Base-by-base conservation (phyloP, 2,329 filamentous ascomycete genomes). In the Graphilbum sp. region DNA sequence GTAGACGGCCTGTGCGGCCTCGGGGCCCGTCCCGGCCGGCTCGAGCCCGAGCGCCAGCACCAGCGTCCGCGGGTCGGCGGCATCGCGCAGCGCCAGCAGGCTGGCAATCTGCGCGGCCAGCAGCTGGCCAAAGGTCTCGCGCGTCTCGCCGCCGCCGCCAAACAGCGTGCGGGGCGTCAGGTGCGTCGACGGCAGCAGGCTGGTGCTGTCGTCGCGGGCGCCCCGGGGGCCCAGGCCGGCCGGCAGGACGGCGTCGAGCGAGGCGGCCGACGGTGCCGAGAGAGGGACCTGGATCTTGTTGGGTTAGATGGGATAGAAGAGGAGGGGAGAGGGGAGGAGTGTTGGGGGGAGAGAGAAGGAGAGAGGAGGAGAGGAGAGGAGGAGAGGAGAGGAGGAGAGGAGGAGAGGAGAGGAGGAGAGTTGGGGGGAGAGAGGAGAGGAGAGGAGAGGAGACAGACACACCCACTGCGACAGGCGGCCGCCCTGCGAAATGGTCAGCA, bases 391-490 rank as follows among this genome's bases (percentile, higher is more conserved):
- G 18, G 17, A 32, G n/a, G n/a, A n/a, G n/a, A n/a, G n/a, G 15
- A 32, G 31, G 27, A 6, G 5, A 56, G 41, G 16, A 18, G 5
- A 31, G n/a, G n/a, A n/a, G n/a, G n/a, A n/a, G n/a, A n/a, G n/a
- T n/a, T n/a, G n/a, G n/a, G n/a, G n/a, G 16, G 3, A 32, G 0
- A 6, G 3, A 7, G 20, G 34, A 3, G 13, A 32, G 18, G 17
- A 32, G 15, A 32, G 31, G 27, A 6, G 5, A 56, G 41, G 16
- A 18, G 5, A 31, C 46, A 45, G 47, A 54, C 62, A 38, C 64
- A 95, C 86, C 90, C 90, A 98, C 66, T 96, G 90, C 17, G 83
- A 81, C 34, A 96, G 61, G 42, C 79, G 72, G 7, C 87, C 88
- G 43, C 79, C 72, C 60, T 96, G 90, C 0, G 82, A 83, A 42